Evolutionary conservation across 495 filamentous ascomycete species (phyloP).

Genomic region (Clavariopsis aquatica): DNA sequence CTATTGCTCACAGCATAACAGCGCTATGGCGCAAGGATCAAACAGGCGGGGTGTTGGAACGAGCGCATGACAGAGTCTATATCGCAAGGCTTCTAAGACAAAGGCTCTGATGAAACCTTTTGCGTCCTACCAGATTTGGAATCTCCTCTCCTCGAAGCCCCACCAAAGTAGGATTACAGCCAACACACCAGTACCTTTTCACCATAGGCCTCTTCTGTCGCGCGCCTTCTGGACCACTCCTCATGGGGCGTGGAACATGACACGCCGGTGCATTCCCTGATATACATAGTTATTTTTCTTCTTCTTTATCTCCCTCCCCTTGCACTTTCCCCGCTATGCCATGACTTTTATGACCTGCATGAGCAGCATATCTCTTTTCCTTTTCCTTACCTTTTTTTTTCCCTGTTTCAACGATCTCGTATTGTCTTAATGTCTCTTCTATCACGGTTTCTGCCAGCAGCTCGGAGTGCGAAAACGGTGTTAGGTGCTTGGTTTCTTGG

Average conservation of each 20-base stretch:
- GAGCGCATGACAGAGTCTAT: conserved; percentile 27
- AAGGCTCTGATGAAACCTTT: conserved; percentile 13
- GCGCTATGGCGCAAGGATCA: conserved; percentile 23
- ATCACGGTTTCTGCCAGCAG: conserved; percentile 2
- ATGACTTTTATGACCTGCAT: conserved; percentile 34
- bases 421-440: conserved; percentile 17
- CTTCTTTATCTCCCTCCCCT: background rate
- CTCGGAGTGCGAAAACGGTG: conserved; percentile 25
- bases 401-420: conserved; percentile 14
- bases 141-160: background rate
- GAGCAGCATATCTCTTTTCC: conserved; percentile 15
- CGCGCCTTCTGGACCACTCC: background rate
- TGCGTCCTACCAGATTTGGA: conserved; percentile 22
- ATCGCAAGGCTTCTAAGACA: conserved; percentile 16
- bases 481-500: conserved; percentile 25
- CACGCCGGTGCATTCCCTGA: background rate
- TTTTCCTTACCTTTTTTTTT: conserved; percentile 16
- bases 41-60: conserved; percentile 21
- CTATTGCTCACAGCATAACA: conserved; percentile 27
- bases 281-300: conserved; percentile 14
- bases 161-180: conserved; percentile 1
- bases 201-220: conserved; percentile 1
- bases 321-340: conserved; percentile 11
- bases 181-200: background rate
- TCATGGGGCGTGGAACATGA: conserved; percentile 1